Evolutionary conservation across 2,329 filamentous ascomycete species (phyloP).

Genomic region (Aspergillus ochraceus): DNA sequence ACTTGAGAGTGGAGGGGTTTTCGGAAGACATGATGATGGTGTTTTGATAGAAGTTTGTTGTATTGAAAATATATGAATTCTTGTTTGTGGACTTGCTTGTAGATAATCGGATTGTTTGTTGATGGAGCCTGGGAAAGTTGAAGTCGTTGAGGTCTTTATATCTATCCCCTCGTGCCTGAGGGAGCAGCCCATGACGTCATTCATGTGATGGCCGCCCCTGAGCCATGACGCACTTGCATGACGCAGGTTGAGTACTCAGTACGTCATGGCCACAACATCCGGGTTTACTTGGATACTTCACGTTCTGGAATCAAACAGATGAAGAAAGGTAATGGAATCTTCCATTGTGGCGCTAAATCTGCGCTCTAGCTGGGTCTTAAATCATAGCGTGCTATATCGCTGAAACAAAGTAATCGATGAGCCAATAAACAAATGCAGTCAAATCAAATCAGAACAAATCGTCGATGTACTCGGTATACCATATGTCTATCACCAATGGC

Average conservation of each 20-base stretch:
- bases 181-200: not conserved
- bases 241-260: not conserved
- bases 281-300: not conserved
- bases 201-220: not conserved
- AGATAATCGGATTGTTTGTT: not conserved
- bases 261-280: not conserved
- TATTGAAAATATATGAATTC: not conserved
- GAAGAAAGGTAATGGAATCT: not conserved
- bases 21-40: conserved; percentile 12
- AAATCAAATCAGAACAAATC: not conserved
- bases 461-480: not conserved
- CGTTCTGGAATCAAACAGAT: not conserved
- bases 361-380: not conserved
- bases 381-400: not conserved
- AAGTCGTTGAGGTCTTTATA: not conserved
- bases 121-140: not conserved
- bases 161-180: not conserved
- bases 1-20: conserved; percentile 72
- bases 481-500: conserved; percentile 48
- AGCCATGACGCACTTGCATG: not conserved
- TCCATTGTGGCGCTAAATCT: not conserved
- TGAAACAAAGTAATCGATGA: not conserved
- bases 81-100: not conserved
- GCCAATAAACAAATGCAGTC: not conserved
- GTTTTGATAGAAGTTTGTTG: not conserved